Evolutionary conservation across 805 yeast species (phyloP), one percentile per base, ranked within the genome.

Genomic region (Spathaspora arborariae): DNA sequence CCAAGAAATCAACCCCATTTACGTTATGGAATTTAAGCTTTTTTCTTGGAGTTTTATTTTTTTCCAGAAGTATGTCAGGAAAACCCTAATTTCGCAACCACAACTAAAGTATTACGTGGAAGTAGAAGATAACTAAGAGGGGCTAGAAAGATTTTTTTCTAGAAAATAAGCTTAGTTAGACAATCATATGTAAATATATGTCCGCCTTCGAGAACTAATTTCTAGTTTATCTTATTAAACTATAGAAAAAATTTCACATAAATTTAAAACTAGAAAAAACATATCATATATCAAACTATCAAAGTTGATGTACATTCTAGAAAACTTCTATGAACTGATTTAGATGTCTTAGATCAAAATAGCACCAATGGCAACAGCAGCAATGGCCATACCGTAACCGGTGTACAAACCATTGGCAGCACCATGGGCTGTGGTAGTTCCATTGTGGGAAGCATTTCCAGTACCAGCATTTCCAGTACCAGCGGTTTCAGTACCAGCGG

Each of bases 341-440:
- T 35, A 35, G 20, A 19, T 35, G 3, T 4, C 9, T 26, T 47
- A 47, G 26, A 44, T 27, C 18, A 49, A 34, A 16, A 41, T 38
- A 21, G 47, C 50, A 37, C 42, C 45, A 27, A 39, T 40, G 36
- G 36, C 47, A 33, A 47, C 49, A 13, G 46, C 21, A 19, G 34
- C 41, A 34, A 44, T 26, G 18, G 47, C 47, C 15, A 47, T 4
- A 9, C 44, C 44, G 36, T 30, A 39, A 33, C 30, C 41, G 16
- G 43, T 21, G 19, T 20, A 15, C 16, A 21, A 3, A 13, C 36
- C 49, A 24, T 39, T 53, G 49, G 40, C 45, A 13, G 52, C 48
- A 39, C 48, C 46, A 18, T 4, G 5, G 18, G 24, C 21, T 10
- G n/a, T 10, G 22, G 39, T 5, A 16, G 27, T 5, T 24, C 13